These are phyloP conservation scores for Phytopythium kandeliae DNA, from an alignment of 352 stramenopile genomes.

Conservation along the genomic window DNA sequence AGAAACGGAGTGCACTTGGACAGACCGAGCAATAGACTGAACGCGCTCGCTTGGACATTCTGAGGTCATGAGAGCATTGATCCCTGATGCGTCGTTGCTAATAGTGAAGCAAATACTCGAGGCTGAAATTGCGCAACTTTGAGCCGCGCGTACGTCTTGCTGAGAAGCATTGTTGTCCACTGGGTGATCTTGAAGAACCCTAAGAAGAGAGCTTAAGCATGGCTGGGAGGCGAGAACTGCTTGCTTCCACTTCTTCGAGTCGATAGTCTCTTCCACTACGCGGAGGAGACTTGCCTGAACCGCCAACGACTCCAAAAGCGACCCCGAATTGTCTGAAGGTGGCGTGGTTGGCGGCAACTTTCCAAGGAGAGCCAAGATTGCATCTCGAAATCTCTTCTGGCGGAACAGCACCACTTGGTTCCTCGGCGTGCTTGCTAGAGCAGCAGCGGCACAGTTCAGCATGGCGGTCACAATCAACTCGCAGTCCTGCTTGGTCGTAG, in stretches of 20 bases:
- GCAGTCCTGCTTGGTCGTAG: neutral
- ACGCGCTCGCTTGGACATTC: constrained; percentile 7
- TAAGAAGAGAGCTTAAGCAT: constrained; percentile 16
- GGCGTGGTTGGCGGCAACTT: neutral
- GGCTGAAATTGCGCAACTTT: constrained; percentile 11
- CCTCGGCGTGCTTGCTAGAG: constrained; percentile 26
- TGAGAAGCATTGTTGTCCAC: neutral
- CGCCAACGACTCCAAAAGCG: constrained; percentile 1
- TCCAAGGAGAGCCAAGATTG: constrained; percentile 12
- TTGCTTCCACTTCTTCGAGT: constrained; percentile 57
- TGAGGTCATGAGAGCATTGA: constrained; percentile 14
- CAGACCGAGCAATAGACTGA: constrained; percentile 2
- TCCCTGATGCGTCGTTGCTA: constrained; percentile 27
- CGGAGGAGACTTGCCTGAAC: constrained; percentile 27
- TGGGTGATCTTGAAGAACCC: constrained; percentile 8
- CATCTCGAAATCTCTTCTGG: constrained; percentile 23
- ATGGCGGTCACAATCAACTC: constrained; percentile 29
- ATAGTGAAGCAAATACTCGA: constrained; percentile 55
- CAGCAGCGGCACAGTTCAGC: constrained; percentile 35
- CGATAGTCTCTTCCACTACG: constrained; percentile 41
- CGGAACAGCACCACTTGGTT: constrained; percentile 62
- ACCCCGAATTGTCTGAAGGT: neutral
- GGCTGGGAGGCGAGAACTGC: constrained; percentile 15
- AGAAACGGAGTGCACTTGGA: constrained; percentile 8
- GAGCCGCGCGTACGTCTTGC: neutral